Conservation (phyloP, 352 stramenopile species). For the Pythium periplocum region DNA sequence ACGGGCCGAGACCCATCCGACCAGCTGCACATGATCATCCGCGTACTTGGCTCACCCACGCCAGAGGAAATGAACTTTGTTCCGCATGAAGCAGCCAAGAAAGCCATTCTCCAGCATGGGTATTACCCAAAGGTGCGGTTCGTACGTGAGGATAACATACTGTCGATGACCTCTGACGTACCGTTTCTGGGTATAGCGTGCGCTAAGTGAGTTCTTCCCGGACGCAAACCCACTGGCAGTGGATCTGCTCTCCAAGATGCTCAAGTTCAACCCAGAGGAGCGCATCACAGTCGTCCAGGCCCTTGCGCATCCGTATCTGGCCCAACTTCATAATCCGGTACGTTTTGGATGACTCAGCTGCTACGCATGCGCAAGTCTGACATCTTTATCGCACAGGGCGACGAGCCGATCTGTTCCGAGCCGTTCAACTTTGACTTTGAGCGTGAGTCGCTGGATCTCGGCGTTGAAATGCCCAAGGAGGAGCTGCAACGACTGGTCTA, state of each 20-base stretch:
- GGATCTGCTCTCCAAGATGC: conserved; percentile 88
- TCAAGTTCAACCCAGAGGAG: conserved; percentile 92
- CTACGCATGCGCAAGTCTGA: conserved; percentile 1
- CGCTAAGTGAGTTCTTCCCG: conserved; percentile 80
- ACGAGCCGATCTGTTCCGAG: conserved; percentile 81
- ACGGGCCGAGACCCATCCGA: conserved; percentile 76
- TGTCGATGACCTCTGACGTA: neutral
- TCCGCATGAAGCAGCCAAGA: conserved; percentile 88
- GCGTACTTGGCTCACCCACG: conserved; percentile 91
- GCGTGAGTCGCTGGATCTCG: conserved; percentile 71
- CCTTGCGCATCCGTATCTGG: conserved; percentile 86
- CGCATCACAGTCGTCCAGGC: conserved; percentile 91
- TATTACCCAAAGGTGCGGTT: conserved; percentile 75
- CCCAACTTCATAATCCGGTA: conserved; percentile 88
- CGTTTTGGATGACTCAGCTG: conserved; percentile 2
- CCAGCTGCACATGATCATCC: conserved; percentile 83
- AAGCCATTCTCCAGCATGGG: conserved; percentile 76
- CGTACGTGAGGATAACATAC: neutral
- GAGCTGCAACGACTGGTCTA: conserved; percentile 81
- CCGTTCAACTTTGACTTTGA: conserved; percentile 88
- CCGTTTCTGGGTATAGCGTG: conserved; percentile 25
- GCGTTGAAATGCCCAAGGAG: conserved; percentile 82
- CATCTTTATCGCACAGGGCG: conserved; percentile 28
- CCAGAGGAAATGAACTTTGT: conserved; percentile 97
- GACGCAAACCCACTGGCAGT: conserved; percentile 75